Evolutionary conservation across 2,329 filamentous ascomycete genomes (phyloP).

Genomic region (Scolecobasidium constrictum): DNA sequence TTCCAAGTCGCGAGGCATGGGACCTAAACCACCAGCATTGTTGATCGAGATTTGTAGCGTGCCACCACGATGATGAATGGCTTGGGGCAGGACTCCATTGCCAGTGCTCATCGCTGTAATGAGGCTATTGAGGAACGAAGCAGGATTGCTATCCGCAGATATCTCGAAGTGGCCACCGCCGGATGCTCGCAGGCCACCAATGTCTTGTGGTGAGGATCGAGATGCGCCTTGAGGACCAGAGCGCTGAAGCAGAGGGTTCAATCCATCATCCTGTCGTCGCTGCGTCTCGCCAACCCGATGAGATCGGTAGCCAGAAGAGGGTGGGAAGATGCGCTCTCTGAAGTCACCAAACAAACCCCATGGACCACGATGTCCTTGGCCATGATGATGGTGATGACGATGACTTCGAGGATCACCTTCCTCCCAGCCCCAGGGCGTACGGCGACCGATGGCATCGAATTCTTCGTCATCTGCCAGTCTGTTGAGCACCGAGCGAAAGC

Average conservation of each 20-base stretch:
- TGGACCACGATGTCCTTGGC: constrained; percentile 2
- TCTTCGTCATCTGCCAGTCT: constrained; percentile 27
- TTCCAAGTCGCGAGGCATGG: constrained; percentile 4
- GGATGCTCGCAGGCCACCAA: constrained; percentile 6
- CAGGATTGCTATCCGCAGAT: constrained; percentile 32
- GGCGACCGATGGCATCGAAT: constrained; percentile 8
- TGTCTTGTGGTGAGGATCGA: neutral
- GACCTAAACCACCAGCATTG: constrained; percentile 1
- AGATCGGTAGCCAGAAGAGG: constrained; percentile 33
- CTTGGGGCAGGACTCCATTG: neutral
- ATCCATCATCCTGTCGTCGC: constrained; percentile 62
- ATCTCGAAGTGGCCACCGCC: constrained; percentile 16
- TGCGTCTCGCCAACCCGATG: constrained; percentile 44
- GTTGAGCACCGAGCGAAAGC: constrained; percentile 23
- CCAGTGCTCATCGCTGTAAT: constrained; percentile 42
- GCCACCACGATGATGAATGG: neutral
- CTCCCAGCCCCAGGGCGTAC: constrained; percentile 8
- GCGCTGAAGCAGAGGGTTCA: constrained; percentile 76
- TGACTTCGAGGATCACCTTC: constrained; percentile 34
- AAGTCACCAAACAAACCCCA: constrained; percentile 8
- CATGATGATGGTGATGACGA: constrained; percentile 24
- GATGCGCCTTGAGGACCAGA: constrained; percentile 20
- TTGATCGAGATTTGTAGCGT: constrained; percentile 8
- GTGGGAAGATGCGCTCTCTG: constrained; percentile 15
- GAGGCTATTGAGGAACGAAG: constrained; percentile 47